Base-by-base conservation (phyloP, 768 basidiomycete species). In the Scleroderma bovista region DNA sequence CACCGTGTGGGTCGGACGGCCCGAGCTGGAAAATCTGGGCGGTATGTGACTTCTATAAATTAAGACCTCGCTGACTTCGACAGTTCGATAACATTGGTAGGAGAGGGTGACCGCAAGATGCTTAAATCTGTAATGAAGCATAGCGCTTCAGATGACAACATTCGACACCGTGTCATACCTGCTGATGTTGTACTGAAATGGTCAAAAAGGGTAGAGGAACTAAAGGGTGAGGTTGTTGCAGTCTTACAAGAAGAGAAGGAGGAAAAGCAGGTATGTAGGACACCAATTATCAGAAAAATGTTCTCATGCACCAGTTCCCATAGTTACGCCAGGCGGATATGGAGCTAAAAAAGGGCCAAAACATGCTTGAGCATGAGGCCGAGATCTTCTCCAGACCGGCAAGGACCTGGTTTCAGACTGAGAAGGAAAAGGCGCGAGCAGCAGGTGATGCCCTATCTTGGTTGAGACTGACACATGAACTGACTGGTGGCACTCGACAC, bases 1-100 rank as follows among this genome's bases (percentile, higher is more conserved):
- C 96, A 99, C 66, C 88, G 96, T 51, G 95, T 98, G 20, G 96
- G 96, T 58, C 80, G 96, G 63, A 99, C 96, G 44, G 96, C 96
- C 24, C 85, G 96, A 63, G 95, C 96, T 3, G 96, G 96, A 6
- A 80, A 79, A 57, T 86, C 85, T 62, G 96, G 96, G 68, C 81
- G 94, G 90, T 92, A 56, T 57, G 86, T 72, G 13, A 12, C 47
- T 17, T 46, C 48, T 20, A 13, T 13, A 51, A 0, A 13, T 33
- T 50, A 48, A 31, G 10, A 32, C 20, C 40, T 43, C 47, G 34
- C 55, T 56, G 39, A 58, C 33, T 45, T 38, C 36, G 32, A 11
- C 55, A 94, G 93, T 47, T 94, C 96, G 22, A 84, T 98, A 36
- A 94, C 95, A 1, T 77, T 99, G 26, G 91, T 99, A 26, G 95